Base-by-base conservation (phyloP, 768 basidiomycete genomes). In the Pilatotrama ljubarskyi region DNA sequence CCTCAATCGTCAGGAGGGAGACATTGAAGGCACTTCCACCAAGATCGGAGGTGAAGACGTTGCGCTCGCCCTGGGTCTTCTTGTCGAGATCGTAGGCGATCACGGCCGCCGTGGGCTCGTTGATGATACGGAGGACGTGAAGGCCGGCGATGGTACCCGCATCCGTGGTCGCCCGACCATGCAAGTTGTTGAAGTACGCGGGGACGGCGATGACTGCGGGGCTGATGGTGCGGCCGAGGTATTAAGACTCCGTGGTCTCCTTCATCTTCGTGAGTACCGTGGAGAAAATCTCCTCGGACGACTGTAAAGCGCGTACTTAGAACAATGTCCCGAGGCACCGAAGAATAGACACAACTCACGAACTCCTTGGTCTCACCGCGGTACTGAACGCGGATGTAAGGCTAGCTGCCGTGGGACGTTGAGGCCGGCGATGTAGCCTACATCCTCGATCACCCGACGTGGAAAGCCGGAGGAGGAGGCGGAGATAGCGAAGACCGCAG, bases 1-100 rank as follows among this genome's bases (percentile, higher is more conserved):
- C 95, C 74, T 95, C 93, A 64, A 97, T 96, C 59, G 93, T 95
- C 62, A 98, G 79, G 58, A 98, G 91, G 29, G 95, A 96, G 35
- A 96, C 95, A 86, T 97, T 94, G 76, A 96, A 98, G 37, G 95
- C 97, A 80, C 95, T 95, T 80, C 95, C 95, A 64, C 95, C 95
- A 40, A 98, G 89, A 82, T 98, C 95, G 80, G 97, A 98, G 75
- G 98, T 96, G 71, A 98, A 84, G 68, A 98, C 95, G 73, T 97
- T 96, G 62, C 90, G 89, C 77, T 98, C 95, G 65, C 91, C 88
- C 26, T 75, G 73, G 59, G 90, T 86, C 78, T 96, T 93, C 80
- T 95, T 94, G 80, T 98, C 95, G 53, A 98, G 91, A 79, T 95
- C 95, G 77, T 98, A 98, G 37, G 95, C 95, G 70, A 98, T 98